Conservation (phyloP, 441 rosid genomes). For the Pelargonium fulgidum region DNA sequence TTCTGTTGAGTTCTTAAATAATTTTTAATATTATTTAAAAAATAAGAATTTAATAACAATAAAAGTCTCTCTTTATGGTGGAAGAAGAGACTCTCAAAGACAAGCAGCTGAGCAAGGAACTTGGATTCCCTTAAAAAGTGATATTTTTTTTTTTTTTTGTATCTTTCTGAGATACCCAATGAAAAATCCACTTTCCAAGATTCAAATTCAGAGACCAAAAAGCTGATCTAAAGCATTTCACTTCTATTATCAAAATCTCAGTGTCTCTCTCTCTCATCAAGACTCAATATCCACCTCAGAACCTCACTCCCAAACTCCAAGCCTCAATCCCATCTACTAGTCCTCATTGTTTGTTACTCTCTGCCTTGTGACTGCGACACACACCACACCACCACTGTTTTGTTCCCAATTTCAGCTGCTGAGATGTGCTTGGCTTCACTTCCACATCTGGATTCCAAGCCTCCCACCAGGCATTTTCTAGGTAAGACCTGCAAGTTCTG, state of each 20-base stretch:
- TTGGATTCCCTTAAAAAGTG: slow-evolving; percentile 19
- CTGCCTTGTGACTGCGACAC: not conserved
- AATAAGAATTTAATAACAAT: too few species aligned
- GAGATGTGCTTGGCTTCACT: slow-evolving; percentile 19
- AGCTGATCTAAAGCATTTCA: slow-evolving; percentile 6
- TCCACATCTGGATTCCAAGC: slow-evolving; percentile 13
- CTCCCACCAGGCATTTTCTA: slow-evolving; percentile 22
- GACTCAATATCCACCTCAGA: slow-evolving; percentile 12
- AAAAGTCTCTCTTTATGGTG: slow-evolving; percentile 11
- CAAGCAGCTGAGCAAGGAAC: not conserved
- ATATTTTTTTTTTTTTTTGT: slow-evolving; percentile 10
- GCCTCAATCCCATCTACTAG: not conserved
- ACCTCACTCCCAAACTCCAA: slow-evolving; percentile 8
- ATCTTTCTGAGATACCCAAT: slow-evolving; percentile 9
- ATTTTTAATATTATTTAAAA: too few species aligned
- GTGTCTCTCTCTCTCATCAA: slow-evolving; percentile 1
- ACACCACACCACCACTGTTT: not conserved
- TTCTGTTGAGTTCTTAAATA: too few species aligned
- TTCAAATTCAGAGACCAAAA: slow-evolving; percentile 17
- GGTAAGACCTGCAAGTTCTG: slow-evolving; percentile 21
- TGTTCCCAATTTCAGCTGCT: slow-evolving; percentile 17
- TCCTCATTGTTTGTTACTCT: not conserved
- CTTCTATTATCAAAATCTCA: slow-evolving; percentile 21
- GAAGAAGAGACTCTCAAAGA: slow-evolving; percentile 11
- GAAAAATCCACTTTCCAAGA: slow-evolving; percentile 15